A percentile compares a stretch with the other conserved stretches of the same genome.
Conservation (phyloP, 352 stramenopile genomes). For the Globisporangium solare region DNA sequence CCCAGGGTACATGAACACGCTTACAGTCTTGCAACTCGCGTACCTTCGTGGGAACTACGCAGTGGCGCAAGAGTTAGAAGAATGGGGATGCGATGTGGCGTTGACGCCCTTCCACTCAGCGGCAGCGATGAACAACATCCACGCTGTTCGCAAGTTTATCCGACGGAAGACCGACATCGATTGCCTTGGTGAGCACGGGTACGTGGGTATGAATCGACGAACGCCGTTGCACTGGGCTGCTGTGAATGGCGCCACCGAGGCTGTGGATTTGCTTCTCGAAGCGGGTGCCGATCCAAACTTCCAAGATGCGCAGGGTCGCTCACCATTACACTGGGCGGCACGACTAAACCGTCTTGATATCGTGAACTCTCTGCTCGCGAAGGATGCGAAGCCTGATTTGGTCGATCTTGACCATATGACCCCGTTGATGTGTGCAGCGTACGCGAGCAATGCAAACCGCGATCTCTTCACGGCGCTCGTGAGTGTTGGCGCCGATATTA, state of each 20-base stretch:
- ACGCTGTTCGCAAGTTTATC: conserved; percentile 56
- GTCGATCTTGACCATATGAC: conserved; percentile 63
- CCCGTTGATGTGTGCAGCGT: conserved; percentile 63
- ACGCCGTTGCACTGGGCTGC: conserved; percentile 79
- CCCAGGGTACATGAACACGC: conserved; percentile 76
- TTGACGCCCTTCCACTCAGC: conserved; percentile 75
- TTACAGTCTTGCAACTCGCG: conserved; percentile 71
- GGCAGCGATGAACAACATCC: conserved; percentile 52
- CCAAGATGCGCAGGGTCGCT: conserved; percentile 61
- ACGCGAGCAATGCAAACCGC: conserved; percentile 27
- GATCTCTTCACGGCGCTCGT: conserved; percentile 59
- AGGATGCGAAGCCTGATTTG: conserved; percentile 36
- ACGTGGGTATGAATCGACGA: conserved; percentile 69
- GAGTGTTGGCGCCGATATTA: conserved; percentile 60
- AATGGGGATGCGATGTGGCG: conserved; percentile 75
- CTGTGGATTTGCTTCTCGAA: conserved; percentile 62
- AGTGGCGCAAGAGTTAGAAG: conserved; percentile 69
- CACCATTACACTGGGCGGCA: conserved; percentile 75
- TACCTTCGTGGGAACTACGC: conserved; percentile 78
- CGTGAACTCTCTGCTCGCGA: conserved; percentile 39
- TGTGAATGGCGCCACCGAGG: conserved; percentile 52
- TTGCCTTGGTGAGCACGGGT: conserved; percentile 78
- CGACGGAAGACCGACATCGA: conserved; percentile 51
- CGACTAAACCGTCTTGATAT: conserved; percentile 53
- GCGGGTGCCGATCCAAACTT: conserved; percentile 70